Percentiles rank a stretch among this genome's conserved stretches.
Evolutionary conservation across 805 yeast genomes (phyloP).

Genomic region (Lachancea fermentati): DNA sequence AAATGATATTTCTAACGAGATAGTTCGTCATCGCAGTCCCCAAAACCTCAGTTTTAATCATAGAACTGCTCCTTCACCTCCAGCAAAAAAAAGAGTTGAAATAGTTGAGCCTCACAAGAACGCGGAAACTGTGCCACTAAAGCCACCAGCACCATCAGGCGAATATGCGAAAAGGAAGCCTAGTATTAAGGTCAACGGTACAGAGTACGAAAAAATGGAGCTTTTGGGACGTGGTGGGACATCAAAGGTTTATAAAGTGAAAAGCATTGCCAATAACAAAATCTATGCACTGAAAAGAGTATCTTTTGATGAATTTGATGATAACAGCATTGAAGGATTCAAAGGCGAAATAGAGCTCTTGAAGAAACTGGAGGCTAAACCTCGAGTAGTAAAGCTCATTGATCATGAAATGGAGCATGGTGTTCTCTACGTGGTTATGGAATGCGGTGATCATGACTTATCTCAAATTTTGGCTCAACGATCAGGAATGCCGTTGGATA

Average conservation of each 20-base stretch:
- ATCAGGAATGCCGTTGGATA: constrained; percentile 47
- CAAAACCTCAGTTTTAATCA: not conserved
- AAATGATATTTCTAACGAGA: not conserved
- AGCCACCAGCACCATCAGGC: constrained; percentile 2
- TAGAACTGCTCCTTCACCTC: constrained; percentile 2
- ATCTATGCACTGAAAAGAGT: constrained; percentile 79
- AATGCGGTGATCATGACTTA: constrained; percentile 88
- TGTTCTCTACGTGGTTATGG: constrained; percentile 74
- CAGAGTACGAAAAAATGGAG: constrained; percentile 67
- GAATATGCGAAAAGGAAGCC: constrained; percentile 3
- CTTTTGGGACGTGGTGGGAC: constrained; percentile 88
- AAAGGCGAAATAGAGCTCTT: constrained; percentile 85
- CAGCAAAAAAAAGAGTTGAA: constrained; percentile 13
- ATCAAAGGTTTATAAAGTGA: constrained; percentile 82
- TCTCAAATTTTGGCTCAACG: constrained; percentile 71
- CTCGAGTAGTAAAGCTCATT: constrained; percentile 70
- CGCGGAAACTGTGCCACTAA: constrained; percentile 5
- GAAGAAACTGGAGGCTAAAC: constrained; percentile 49
- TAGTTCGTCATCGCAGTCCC: not conserved
- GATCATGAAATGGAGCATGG: constrained; percentile 68
- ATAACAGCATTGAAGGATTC: constrained; percentile 65
- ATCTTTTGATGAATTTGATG: constrained; percentile 74
- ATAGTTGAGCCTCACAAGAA: constrained; percentile 13
- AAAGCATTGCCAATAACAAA: constrained; percentile 43
- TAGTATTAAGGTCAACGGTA: constrained; percentile 46